Evolutionary conservation across 352 stramenopile genomes (phyloP).

Genomic region (Phytophthora sansomeana): DNA sequence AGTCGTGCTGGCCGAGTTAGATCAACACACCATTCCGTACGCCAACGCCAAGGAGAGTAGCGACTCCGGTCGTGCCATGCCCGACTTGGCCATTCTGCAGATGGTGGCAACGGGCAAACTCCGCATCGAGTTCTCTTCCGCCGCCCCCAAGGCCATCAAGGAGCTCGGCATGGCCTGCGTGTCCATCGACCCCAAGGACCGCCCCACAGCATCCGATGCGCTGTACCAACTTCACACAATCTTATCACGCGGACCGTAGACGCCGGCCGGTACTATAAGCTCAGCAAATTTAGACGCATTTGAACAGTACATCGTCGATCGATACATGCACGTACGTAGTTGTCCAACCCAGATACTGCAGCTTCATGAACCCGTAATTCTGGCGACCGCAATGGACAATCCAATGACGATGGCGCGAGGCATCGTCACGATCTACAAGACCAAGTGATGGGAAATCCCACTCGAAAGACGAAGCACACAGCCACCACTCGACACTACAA

Average conservation of each 20-base stretch:
- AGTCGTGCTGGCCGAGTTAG: slow-evolving; percentile 50
- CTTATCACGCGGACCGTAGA: slow-evolving; percentile 32
- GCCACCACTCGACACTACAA: neutral
- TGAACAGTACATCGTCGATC: neutral
- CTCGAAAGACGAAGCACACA: neutral
- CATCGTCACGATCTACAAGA: neutral
- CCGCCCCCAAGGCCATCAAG: slow-evolving; percentile 29
- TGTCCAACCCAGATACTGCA: neutral
- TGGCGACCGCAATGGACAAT: neutral
- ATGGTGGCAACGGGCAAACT: slow-evolving; percentile 52
- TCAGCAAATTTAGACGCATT: slow-evolving; percentile 26
- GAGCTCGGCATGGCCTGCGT: slow-evolving; percentile 46
- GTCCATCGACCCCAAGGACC: slow-evolving; percentile 42
- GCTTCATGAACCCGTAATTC: neutral
- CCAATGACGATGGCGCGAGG: neutral
- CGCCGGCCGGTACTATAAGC: slow-evolving; percentile 26
- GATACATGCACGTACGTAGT: no score
- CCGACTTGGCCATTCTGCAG: slow-evolving; percentile 54
- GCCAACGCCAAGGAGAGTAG: slow-evolving; percentile 37
- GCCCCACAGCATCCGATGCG: slow-evolving; percentile 46
- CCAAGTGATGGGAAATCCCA: neutral
- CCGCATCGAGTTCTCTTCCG: slow-evolving; percentile 46
- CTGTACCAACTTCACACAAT: slow-evolving; percentile 55
- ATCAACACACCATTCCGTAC: slow-evolving; percentile 45
- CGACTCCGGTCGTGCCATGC: slow-evolving; percentile 27